Evolutionary conservation across 2,329 filamentous ascomycete genomes (phyloP), one percentile per base, ranked within the genome.

Genomic region (Talaromyces sp.): DNA sequence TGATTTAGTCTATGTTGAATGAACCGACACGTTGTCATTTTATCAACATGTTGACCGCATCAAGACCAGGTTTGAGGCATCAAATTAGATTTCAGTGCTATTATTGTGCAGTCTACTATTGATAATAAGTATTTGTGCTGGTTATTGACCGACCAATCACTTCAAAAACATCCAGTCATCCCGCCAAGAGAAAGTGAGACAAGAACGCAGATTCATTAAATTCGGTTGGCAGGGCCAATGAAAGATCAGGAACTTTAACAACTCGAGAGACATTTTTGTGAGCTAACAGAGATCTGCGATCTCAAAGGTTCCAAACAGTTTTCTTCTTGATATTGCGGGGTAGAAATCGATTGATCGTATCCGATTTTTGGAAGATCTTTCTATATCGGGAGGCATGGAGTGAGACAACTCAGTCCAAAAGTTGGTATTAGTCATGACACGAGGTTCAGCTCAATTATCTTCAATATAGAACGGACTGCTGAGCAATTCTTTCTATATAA

Each of bases 181-280:
- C 19, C 31, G 45, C 45, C 47, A 61, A 61, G 59, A 52, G 8
- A 39, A 61, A 33, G 33, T 61, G 59, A 61, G 59, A 61, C 59
- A 54, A 19, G 7, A 22, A 35, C 50, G n/a, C n/a, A 27, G 31
- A 33, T 4, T 19, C 19, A 4, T 61, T 35, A 19, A 16, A 52
- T 39, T 41, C 45, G 6, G 6, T 24, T 4, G 27, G 19, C 35
- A 52, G 14, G 50, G 16, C 47, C 58, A 60, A n/a, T 60, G 35
- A 27, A 31, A 31, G 0, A 33, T 22, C 47, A 31, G 5, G 37
- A 39, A 16, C 14, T 37, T 52, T 14, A 22, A 10, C n/a, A 31
- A 35, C 16, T 19, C 5, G 14, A 59, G 24, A 49, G 41, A 52
- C 24, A 33, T n/a, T 19, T 11, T 4, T 11, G 6, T 7, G n/a